Conservation (phyloP, 306 rosid genomes). For the Datisca glomerata region DNA sequence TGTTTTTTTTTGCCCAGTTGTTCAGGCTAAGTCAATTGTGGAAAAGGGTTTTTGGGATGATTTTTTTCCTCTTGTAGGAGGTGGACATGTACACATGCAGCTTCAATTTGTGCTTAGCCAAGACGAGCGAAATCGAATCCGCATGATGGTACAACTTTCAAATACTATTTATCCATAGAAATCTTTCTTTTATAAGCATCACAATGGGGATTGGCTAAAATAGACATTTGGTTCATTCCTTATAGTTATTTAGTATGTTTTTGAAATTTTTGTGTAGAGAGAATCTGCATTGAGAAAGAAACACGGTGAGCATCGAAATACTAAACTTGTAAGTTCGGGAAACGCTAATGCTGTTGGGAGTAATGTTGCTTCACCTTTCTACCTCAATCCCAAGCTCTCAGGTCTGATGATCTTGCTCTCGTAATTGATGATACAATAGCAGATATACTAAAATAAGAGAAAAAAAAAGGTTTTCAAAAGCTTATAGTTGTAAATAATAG, state of each 20-base stretch:
- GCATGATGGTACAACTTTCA: constrained; percentile 40
- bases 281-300: constrained; percentile 56
- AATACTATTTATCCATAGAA: not conserved
- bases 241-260: not conserved
- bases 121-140: constrained; percentile 65
- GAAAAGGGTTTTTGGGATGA: constrained; percentile 82
- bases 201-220: not conserved
- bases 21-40: constrained; percentile 52
- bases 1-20: constrained; percentile 34
- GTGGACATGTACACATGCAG: constrained; percentile 56
- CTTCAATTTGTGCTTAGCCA: constrained; percentile 63
- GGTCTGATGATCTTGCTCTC: constrained; percentile 59
- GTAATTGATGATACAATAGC: constrained; percentile 15
- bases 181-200: not conserved
- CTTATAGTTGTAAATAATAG: constrained; percentile 14
- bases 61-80: constrained; percentile 51
- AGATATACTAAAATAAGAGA: constrained; percentile 3
- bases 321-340: constrained; percentile 17
- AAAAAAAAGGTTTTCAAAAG: too few relatives aligned
- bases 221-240: not conserved
- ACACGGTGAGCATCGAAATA: constrained; percentile 38
- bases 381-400: constrained; percentile 41
- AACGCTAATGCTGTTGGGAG: constrained; percentile 8
- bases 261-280: constrained; percentile 22
- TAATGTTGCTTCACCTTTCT: constrained; percentile 24